Percentiles rank a stretch among this genome's conserved stretches.
Conservation (phyloP, 1,284 basidiomycete species). For the Ceratobasidium sp. region DNA sequence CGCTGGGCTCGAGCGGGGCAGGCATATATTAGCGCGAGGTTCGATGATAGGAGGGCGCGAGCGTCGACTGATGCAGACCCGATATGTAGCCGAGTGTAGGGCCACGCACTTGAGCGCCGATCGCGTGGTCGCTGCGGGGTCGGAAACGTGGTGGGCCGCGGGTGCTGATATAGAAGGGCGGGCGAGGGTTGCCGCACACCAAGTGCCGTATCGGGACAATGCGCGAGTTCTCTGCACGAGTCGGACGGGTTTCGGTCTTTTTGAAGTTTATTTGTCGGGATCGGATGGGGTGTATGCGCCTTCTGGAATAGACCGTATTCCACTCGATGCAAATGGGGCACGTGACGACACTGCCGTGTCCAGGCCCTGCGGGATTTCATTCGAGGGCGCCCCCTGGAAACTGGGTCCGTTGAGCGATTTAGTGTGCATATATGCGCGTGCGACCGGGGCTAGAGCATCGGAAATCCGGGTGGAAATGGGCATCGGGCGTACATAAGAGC, state of each 20-base stretch:
- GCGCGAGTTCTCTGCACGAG: background rate
- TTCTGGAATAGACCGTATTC: constrained; percentile 10
- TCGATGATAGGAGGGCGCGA: constrained; percentile 12
- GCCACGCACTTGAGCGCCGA: background rate
- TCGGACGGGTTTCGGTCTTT: constrained; percentile 17
- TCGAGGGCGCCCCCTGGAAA: constrained; percentile 28
- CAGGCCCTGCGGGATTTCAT: constrained; percentile 34
- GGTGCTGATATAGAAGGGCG: background rate
- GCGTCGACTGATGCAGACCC: constrained; percentile 13
- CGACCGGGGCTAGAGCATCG: background rate
- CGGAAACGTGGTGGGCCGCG: background rate
- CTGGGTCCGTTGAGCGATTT: background rate
- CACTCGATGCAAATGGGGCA: background rate
- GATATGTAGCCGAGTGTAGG: constrained; percentile 30
- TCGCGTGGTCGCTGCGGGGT: constrained; percentile 23
- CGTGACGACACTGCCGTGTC: constrained; percentile 25
- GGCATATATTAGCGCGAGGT: background rate
- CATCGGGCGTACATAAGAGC: constrained; percentile 24
- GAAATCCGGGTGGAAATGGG: background rate
- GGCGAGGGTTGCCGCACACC: background rate
- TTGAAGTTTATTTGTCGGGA: constrained; percentile 1
- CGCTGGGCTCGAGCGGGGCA: background rate
- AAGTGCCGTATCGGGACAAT: background rate
- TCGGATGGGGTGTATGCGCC: background rate
- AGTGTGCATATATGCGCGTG: background rate